Conservation (phyloP, 371 early-diverging fungal species). For the Furculomyces boomerangus region DNA sequence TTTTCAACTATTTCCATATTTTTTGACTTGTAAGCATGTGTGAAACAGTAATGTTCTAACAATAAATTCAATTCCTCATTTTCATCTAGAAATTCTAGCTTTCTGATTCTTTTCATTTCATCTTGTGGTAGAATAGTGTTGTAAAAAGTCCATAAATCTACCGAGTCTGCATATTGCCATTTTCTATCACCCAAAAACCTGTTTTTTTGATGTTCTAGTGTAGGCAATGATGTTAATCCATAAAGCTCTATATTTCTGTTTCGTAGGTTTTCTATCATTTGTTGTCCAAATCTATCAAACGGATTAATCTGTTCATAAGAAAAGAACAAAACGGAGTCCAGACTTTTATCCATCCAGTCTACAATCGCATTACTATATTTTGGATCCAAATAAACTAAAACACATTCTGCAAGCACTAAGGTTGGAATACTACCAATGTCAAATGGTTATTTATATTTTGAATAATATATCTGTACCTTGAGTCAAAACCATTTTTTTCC, state of each 20-base stretch:
- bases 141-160: not conserved
- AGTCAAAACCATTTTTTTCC: slow-evolving; percentile 43
- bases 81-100: slow-evolving; percentile 80
- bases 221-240: slow-evolving; percentile 41
- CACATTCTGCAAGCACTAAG: slow-evolving; percentile 80
- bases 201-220: slow-evolving; percentile 39
- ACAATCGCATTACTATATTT: slow-evolving; percentile 42
- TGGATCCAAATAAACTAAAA: slow-evolving; percentile 68
- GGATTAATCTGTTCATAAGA: slow-evolving; percentile 85
- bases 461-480: slow-evolving; percentile 16
- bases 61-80: slow-evolving; percentile 82
- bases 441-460: not conserved
- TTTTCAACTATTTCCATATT: not conserved
- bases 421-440: slow-evolving; percentile 45
- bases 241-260: slow-evolving; percentile 16
- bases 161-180: not conserved
- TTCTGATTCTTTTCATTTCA: slow-evolving; percentile 32
- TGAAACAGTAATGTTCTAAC: slow-evolving; percentile 72
- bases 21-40: too few relatives aligned
- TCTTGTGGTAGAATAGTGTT: not conserved
- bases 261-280: slow-evolving; percentile 75
- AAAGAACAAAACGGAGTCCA: slow-evolving; percentile 24
- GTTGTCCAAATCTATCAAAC: slow-evolving; percentile 71
- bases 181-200: slow-evolving; percentile 23
- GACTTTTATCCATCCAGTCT: slow-evolving; percentile 32